Conservation (phyloP, 169 alveolate genomes). For the Eimeria necatrix region DNA sequence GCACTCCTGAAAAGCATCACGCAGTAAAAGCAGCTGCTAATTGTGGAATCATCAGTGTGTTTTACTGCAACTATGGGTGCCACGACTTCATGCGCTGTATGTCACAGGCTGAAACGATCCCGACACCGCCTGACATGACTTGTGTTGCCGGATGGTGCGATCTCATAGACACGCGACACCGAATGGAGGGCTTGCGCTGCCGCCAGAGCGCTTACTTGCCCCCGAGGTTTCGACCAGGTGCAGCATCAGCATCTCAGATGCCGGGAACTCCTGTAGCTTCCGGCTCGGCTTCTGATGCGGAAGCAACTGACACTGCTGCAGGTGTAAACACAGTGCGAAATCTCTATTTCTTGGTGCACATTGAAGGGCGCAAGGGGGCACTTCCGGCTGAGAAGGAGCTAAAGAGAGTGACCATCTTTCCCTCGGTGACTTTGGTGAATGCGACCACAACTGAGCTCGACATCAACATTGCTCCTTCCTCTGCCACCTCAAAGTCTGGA, state of each 20-base stretch:
- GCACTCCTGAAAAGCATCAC: no score
- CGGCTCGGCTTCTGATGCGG: conserved; percentile 20
- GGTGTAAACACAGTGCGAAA: conserved; percentile 83
- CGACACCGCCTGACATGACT: conserved; percentile 75
- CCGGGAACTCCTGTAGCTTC: neutral
- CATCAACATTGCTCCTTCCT: conserved; percentile 74
- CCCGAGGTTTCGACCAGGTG: conserved; percentile 39
- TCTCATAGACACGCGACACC: conserved; percentile 76
- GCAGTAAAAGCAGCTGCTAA: no score
- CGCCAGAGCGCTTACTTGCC: conserved; percentile 77
- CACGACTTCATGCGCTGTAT: no score
- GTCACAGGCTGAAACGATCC: conserved; percentile 56
- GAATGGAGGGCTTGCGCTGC: conserved; percentile 79
- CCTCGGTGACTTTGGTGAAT: conserved; percentile 90
- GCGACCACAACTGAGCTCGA: conserved; percentile 90
- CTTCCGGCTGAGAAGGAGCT: conserved; percentile 90
- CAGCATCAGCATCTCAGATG: neutral
- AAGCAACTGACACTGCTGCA: conserved; percentile 72
- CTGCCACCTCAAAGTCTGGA: neutral
- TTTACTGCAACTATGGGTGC: no score
- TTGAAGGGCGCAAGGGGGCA: conserved; percentile 86
- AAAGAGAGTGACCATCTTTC: conserved; percentile 87
- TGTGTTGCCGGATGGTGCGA: conserved; percentile 78
- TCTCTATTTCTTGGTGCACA: conserved; percentile 88
- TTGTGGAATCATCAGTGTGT: no score